phyloP scores from a whole-genome alignment of 148 eudicot genomes.

The Cornus suecica region DNA sequence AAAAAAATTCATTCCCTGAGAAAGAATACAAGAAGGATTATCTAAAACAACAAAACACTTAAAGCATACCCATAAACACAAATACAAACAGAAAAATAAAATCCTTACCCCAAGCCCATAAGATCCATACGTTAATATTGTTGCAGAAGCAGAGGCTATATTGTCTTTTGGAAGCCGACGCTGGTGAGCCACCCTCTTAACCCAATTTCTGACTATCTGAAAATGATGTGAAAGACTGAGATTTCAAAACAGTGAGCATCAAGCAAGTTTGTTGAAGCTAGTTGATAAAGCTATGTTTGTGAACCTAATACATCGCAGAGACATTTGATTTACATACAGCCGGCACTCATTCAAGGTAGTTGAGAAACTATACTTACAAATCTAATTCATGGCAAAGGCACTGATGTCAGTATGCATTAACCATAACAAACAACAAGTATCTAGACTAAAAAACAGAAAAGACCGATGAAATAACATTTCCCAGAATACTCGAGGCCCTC shows the following conservation, averaged over 20 bases:
- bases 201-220: conserved; percentile 51
- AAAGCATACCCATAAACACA: no score
- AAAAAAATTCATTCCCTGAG: no score
- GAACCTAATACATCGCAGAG: neutral
- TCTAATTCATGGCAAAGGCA: neutral
- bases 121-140: conserved; percentile 59
- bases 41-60: no score
- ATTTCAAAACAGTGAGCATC: neutral
- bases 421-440: neutral
- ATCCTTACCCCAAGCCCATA: conserved; percentile 66
- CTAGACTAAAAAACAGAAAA: neutral
- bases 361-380: no score
- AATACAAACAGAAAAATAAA: neutral
- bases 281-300: no score
- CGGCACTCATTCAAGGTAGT: no score
- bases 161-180: conserved; percentile 23
- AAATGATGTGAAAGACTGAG: neutral
- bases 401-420: neutral
- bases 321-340: no score
- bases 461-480: neutral
- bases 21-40: neutral
- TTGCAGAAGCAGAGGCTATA: conserved; percentile 36
- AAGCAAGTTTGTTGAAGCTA: no score
- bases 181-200: conserved; percentile 42
- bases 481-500: neutral